Conservation (phyloP, 768 basidiomycete genomes). For the Lepiota venenata region DNA sequence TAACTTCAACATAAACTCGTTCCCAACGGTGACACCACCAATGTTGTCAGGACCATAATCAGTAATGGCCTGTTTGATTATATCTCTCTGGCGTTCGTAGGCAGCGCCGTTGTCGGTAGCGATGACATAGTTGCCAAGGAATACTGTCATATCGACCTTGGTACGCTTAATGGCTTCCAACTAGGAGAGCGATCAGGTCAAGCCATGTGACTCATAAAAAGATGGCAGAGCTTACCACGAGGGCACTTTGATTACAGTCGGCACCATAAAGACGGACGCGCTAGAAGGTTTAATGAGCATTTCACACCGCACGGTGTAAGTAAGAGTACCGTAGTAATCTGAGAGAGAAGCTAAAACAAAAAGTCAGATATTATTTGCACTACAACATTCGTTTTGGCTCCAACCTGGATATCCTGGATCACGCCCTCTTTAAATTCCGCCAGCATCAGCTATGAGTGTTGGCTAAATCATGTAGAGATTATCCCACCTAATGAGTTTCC, state of each 20-base stretch:
- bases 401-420: conserved; percentile 70
- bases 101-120: conserved; percentile 63
- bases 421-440: conserved; percentile 41
- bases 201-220: not conserved
- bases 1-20: conserved; percentile 84
- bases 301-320: not conserved
- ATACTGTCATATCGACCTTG: conserved; percentile 83
- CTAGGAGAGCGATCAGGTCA: conserved; percentile 21
- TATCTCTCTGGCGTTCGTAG: conserved; percentile 69
- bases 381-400: not conserved
- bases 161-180: conserved; percentile 90
- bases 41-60: conserved; percentile 78
- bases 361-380: conserved; percentile 10
- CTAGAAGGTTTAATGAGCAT: conserved; percentile 23
- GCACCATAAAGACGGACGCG: conserved; percentile 83
- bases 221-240: conserved; percentile 48
- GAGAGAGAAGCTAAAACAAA: conserved; percentile 66
- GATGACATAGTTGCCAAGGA: conserved; percentile 65
- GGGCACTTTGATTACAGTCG: conserved; percentile 79
- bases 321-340: conserved; percentile 63
- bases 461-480: not conserved
- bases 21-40: conserved; percentile 84
- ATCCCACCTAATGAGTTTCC: conserved; percentile 45
- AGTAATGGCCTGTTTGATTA: conserved; percentile 64
- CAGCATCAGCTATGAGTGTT: not conserved